Percentiles rank a stretch among this genome's conserved stretches.
These are phyloP conservation scores for Pichia sp. DNA, from an alignment of 1,139 yeast species.

Conservation along the genomic window DNA sequence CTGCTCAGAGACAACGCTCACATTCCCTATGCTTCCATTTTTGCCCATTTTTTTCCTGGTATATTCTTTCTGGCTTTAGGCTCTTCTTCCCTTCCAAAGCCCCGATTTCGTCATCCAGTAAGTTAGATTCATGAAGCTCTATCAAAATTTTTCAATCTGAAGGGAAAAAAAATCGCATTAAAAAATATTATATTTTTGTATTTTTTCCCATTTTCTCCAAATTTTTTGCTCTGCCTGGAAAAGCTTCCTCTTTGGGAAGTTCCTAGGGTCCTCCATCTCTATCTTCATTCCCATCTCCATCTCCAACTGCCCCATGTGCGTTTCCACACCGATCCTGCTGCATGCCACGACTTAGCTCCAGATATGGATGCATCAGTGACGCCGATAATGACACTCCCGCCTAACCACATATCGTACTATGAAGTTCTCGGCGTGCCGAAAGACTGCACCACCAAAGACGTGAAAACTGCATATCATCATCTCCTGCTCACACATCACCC, in stretches of 20 bases:
- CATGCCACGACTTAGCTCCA: too few relatives aligned
- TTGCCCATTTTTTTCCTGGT: constrained; percentile 1
- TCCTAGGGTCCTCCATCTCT: not conserved
- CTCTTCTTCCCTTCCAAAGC: not conserved
- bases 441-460: constrained; percentile 38
- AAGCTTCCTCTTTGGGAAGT: constrained; percentile 10
- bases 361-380: not conserved
- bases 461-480: constrained; percentile 59
- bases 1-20: constrained; percentile 22
- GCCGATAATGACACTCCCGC: not conserved
- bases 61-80: not conserved
- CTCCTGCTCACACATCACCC: constrained; percentile 69
- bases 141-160: not conserved
- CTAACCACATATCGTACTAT: constrained; percentile 38
- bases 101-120: not conserved
- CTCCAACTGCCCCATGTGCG: too few relatives aligned
- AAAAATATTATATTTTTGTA: not conserved
- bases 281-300: not conserved
- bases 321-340: too few relatives aligned
- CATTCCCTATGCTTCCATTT: not conserved
- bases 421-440: constrained; percentile 48
- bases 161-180: constrained; percentile 1
- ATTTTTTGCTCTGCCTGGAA: not conserved
- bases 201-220: not conserved
- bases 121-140: not conserved